Conservation (phyloP, 2,329 filamentous ascomycete species). For the Fusarium newnesense region DNA sequence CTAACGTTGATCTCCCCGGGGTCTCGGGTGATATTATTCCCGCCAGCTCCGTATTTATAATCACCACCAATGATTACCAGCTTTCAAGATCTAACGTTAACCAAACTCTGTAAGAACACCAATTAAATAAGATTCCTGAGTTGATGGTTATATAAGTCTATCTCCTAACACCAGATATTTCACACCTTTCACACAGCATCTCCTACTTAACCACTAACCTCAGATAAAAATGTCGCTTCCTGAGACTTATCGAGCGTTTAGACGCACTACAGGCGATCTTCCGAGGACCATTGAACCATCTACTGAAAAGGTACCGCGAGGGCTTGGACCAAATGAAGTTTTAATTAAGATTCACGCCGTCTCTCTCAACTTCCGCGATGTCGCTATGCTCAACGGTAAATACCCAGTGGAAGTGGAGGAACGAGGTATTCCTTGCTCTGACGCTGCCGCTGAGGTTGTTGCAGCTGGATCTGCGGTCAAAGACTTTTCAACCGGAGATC, state of each 20-base stretch:
- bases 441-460: not conserved
- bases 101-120: not conserved
- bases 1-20: no score
- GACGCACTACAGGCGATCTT: not conserved
- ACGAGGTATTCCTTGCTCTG: not conserved
- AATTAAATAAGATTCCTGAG: not conserved
- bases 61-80: not conserved
- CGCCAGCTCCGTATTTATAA: not conserved
- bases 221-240: not conserved
- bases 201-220: accelerated
- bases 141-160: accelerated
- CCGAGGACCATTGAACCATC: not conserved
- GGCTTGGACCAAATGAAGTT: not conserved
- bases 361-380: not conserved
- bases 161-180: accelerated
- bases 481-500: not conserved
- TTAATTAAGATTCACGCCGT: not conserved
- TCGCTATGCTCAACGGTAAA: not conserved
- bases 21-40: not conserved
- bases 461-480: not conserved
- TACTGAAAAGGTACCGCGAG: accelerated
- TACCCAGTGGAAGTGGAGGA: not conserved
- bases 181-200: not conserved
- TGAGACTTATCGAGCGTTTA: not conserved
- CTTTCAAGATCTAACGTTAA: not conserved